Percentiles rank a stretch among this genome's conserved stretches.
phyloP scores from a whole-genome alignment of 2,329 filamentous ascomycete genomes.

The Penicillium sp. region DNA sequence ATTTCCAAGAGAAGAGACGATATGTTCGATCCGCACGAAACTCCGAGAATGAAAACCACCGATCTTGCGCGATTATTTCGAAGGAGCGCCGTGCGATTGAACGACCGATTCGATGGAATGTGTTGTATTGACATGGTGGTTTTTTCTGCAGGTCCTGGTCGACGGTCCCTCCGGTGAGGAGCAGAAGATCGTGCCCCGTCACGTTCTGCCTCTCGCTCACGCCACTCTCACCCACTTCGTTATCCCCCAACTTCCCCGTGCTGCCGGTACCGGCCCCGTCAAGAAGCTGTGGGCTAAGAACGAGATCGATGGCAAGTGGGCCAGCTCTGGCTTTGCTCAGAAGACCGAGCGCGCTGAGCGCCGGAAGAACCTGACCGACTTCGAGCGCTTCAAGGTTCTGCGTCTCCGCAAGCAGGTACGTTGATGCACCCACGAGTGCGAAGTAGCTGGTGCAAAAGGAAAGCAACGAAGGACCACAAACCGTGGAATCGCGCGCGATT shows the following conservation, averaged over 20 bases:
- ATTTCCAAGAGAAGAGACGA: background rate
- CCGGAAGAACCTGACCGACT: conserved; percentile 90
- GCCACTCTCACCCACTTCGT: conserved; percentile 85
- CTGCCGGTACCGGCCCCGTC: conserved; percentile 72
- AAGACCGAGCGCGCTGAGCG: conserved; percentile 78
- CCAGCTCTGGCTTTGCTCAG: conserved; percentile 88
- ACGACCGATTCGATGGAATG: background rate
- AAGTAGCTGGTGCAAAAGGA: too few species aligned
- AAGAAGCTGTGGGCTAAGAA: conserved; percentile 86
- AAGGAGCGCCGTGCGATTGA: background rate
- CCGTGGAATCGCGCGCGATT: background rate
- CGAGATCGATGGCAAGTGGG: conserved; percentile 90
- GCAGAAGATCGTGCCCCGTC: conserved; percentile 75
- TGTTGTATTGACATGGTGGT: conserved; percentile 16
- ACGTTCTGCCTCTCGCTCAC: conserved; percentile 73
- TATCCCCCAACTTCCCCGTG: conserved; percentile 79
- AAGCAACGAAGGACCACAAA: background rate
- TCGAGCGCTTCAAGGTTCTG: conserved; percentile 99
- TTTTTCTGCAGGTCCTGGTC: conserved; percentile 70
- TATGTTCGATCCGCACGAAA: background rate
- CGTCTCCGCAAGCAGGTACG: conserved; percentile 96
- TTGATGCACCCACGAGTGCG: conserved; percentile 15
- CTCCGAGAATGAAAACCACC: background rate
- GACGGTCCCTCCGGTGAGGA: conserved; percentile 84
- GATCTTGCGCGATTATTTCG: conserved; percentile 2